phyloP scores from a whole-genome alignment of 2,329 filamentous ascomycete species.

The Trichoderma semiorbis region DNA sequence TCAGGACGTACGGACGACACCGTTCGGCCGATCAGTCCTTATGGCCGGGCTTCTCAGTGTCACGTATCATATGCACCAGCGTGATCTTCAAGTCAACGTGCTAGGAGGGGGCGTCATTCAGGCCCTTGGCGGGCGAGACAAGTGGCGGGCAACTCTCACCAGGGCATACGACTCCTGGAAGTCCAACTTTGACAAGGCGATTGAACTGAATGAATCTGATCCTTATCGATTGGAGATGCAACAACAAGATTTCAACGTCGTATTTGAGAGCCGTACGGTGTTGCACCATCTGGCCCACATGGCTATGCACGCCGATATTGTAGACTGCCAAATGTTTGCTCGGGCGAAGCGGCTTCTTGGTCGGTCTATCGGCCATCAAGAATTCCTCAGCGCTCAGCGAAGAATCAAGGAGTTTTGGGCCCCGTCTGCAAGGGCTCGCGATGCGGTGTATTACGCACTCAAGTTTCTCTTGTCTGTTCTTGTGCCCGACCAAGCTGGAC shows the following conservation, averaged over 20 bases:
- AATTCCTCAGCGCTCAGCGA: conserved; percentile 73
- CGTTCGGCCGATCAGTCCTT: conserved; percentile 86
- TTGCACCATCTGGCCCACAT: conserved; percentile 94
- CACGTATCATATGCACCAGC: conserved; percentile 96
- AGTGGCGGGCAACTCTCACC: conserved; percentile 83
- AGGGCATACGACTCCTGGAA: conserved; percentile 94
- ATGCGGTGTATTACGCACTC: conserved; percentile 88
- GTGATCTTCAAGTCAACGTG: conserved; percentile 87
- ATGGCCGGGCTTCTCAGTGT: conserved; percentile 94
- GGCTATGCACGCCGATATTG: conserved; percentile 95
- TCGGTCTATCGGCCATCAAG: conserved; percentile 75
- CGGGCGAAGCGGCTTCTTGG: conserved; percentile 81
- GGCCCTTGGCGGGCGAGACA: conserved; percentile 80
- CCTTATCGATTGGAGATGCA: conserved; percentile 53
- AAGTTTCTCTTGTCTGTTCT: conserved; percentile 86
- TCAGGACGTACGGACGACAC: conserved; percentile 84
- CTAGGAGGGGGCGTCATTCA: conserved; percentile 69
- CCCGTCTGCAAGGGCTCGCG: conserved; percentile 78
- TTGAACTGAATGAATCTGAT: conserved; percentile 58
- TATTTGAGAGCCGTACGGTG: conserved; percentile 85
- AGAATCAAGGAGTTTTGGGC: conserved; percentile 90
- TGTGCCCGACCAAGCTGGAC: conserved; percentile 47
- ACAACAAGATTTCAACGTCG: conserved; percentile 60
- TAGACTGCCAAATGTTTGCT: conserved; percentile 96
- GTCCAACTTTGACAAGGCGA: conserved; percentile 78